Evolutionary conservation across 2,329 filamentous ascomycete genomes (phyloP).

Genomic region (Phaeomoniella chlamydospora): DNA sequence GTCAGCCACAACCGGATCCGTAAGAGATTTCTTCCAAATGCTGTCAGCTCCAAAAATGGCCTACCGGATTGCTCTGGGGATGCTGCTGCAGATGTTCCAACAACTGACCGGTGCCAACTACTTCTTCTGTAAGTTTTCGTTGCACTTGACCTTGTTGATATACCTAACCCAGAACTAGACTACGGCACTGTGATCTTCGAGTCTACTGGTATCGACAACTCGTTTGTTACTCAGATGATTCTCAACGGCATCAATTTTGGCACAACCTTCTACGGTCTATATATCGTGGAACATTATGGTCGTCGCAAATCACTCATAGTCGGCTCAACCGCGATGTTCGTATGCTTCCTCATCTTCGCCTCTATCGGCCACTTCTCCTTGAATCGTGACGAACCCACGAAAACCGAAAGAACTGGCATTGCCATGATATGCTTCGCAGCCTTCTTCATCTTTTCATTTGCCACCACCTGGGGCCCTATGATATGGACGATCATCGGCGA

Average conservation of each 20-base stretch:
- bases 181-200: conserved; percentile 54
- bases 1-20: conserved; percentile 18
- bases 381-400: conserved; percentile 21
- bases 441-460: conserved; percentile 62
- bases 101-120: conserved; percentile 31
- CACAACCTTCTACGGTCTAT: conserved; percentile 52
- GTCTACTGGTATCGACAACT: conserved; percentile 51
- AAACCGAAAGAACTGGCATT: conserved; percentile 37
- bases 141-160: conserved; percentile 7
- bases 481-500: conserved; percentile 28
- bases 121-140: conserved; percentile 19
- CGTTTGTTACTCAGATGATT: conserved; percentile 54
- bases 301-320: conserved; percentile 53
- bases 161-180: conserved; percentile 29
- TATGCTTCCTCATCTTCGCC: conserved; percentile 52
- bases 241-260: conserved; percentile 53
- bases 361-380: conserved; percentile 36
- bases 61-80: conserved; percentile 24
- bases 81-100: conserved; percentile 26
- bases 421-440: conserved; percentile 59
- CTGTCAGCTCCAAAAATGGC: conserved; percentile 27
- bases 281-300: conserved; percentile 52
- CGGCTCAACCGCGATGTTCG: conserved; percentile 53
- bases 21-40: conserved; percentile 18
- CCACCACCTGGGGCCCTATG: conserved; percentile 54